A percentile compares a stretch with the other conserved stretches of the same genome.
Conservation (phyloP, 1,284 basidiomycete species). For the Ceratobasidium sp. region DNA sequence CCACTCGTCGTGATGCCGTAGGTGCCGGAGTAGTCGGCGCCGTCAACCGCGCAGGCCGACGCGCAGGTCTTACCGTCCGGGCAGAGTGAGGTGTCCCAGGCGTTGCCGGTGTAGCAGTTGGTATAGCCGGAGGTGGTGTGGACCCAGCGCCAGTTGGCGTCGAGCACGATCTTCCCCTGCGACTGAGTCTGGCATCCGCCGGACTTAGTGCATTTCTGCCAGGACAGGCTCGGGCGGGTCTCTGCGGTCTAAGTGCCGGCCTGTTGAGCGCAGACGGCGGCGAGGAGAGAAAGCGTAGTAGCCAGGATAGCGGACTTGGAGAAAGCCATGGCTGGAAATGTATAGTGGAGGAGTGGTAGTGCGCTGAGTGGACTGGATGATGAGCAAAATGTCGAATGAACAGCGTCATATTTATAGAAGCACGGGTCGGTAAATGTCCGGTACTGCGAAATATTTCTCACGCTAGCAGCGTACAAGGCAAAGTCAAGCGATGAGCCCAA, state of each 20-base stretch:
- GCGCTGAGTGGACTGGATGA: not conserved
- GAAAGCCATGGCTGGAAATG: not conserved
- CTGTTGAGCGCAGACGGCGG: conserved; percentile 10
- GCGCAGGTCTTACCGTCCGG: conserved; percentile 60
- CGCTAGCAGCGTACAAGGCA: not conserved
- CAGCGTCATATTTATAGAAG: not conserved
- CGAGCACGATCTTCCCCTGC: conserved; percentile 28
- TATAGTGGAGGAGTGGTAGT: not conserved
- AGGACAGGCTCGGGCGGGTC: conserved; percentile 7
- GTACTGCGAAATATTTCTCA: not conserved
- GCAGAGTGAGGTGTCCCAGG: conserved; percentile 54
- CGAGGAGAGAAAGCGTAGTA: conserved; percentile 41
- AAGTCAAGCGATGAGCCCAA: not conserved
- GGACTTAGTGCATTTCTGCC: conserved; percentile 23
- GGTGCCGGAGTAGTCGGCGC: conserved; percentile 63
- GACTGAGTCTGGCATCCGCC: conserved; percentile 22
- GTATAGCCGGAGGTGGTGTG: conserved; percentile 49
- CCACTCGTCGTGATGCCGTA: conserved; percentile 62
- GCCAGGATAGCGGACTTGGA: conserved; percentile 16
- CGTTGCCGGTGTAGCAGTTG: conserved; percentile 65
- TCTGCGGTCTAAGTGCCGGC: conserved; percentile 22
- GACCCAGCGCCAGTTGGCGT: conserved; percentile 37
- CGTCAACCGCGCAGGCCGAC: conserved; percentile 65
- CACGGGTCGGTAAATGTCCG: not conserved
- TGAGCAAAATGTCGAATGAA: not conserved